phyloP scores from a whole-genome alignment of 345 rosid genomes.

The Pugionium dolabratum region DNA sequence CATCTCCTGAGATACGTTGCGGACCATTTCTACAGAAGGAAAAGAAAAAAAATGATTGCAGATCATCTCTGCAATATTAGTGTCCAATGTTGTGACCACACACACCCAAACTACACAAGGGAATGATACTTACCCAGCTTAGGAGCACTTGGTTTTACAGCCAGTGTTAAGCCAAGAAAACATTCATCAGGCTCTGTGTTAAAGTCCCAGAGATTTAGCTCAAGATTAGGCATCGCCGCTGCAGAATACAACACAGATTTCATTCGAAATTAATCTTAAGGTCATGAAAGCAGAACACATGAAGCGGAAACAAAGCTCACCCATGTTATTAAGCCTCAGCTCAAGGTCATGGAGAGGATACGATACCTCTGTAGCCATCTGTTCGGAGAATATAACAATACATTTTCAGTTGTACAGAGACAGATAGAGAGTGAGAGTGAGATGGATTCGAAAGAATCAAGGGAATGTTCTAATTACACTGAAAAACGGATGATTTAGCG shows the following conservation, averaged over 20 bases:
- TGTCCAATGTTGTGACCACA: slow-evolving; percentile 7
- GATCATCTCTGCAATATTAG: neutral
- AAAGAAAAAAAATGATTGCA: neutral
- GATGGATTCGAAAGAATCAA: slow-evolving; percentile 5
- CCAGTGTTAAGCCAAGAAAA: slow-evolving; percentile 89
- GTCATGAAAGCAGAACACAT: slow-evolving; percentile 8
- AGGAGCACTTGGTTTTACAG: slow-evolving; percentile 79
- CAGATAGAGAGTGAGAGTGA: slow-evolving; percentile 13
- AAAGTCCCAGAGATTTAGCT: slow-evolving; percentile 91
- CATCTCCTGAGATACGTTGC: slow-evolving; percentile 58
- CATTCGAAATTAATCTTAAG: neutral
- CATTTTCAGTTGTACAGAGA: slow-evolving; percentile 16
- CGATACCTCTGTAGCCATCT: slow-evolving; percentile 67
- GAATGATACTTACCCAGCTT: slow-evolving; percentile 54
- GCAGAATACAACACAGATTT: slow-evolving; percentile 26
- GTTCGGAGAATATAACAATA: slow-evolving; percentile 33
- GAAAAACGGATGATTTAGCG: slow-evolving; percentile 88
- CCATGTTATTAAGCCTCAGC: slow-evolving; percentile 66
- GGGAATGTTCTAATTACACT: slow-evolving; percentile 49
- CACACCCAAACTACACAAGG: slow-evolving; percentile 1
- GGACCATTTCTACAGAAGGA: slow-evolving; percentile 56
- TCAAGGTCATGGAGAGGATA: slow-evolving; percentile 74
- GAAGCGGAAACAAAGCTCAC: slow-evolving; percentile 44
- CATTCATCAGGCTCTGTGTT: slow-evolving; percentile 78
- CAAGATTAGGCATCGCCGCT: slow-evolving; percentile 85